Percentiles rank a stretch among this genome's conserved stretches.
phyloP scores from a whole-genome alignment of 108 stramenopile genomes.

The Schizochytrium sp. region DNA sequence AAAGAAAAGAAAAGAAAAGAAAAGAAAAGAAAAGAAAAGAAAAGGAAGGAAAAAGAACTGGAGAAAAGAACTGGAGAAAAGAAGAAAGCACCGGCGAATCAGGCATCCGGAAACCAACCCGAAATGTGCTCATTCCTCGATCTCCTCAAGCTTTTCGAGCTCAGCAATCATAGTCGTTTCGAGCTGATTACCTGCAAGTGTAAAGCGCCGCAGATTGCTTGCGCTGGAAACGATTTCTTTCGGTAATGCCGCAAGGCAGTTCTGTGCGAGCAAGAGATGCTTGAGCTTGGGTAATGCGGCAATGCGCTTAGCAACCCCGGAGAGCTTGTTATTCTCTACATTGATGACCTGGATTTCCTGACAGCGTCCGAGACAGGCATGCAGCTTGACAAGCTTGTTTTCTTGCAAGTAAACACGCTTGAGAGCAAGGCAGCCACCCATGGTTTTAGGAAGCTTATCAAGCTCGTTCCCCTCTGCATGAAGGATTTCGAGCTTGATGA shows the following conservation, averaged over 20 bases:
- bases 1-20: too few relatives aligned
- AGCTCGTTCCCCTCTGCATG: neutral
- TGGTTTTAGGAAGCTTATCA: neutral
- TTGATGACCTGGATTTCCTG: neutral
- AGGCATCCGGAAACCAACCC: too few relatives aligned
- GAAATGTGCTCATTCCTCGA: neutral
- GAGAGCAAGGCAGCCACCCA: neutral
- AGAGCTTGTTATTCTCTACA: neutral
- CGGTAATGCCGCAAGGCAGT: neutral
- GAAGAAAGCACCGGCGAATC: too few relatives aligned
- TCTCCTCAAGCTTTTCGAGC: neutral
- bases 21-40: too few relatives aligned
- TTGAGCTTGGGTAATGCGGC: neutral
- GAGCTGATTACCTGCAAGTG: neutral
- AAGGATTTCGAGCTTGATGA: neutral
- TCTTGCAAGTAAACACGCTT: conserved; percentile 15
- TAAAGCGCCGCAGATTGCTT: neutral
- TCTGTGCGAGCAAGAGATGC: neutral
- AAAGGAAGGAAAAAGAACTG: too few relatives aligned
- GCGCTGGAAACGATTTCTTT: neutral
- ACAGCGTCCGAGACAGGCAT: neutral
- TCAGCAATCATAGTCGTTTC: neutral
- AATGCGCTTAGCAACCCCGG: neutral
- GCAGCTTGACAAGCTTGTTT: neutral
- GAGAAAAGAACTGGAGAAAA: too few relatives aligned